phyloP scores from a whole-genome alignment of 2,329 filamentous ascomycete genomes.

The Colletotrichum sp. region DNA sequence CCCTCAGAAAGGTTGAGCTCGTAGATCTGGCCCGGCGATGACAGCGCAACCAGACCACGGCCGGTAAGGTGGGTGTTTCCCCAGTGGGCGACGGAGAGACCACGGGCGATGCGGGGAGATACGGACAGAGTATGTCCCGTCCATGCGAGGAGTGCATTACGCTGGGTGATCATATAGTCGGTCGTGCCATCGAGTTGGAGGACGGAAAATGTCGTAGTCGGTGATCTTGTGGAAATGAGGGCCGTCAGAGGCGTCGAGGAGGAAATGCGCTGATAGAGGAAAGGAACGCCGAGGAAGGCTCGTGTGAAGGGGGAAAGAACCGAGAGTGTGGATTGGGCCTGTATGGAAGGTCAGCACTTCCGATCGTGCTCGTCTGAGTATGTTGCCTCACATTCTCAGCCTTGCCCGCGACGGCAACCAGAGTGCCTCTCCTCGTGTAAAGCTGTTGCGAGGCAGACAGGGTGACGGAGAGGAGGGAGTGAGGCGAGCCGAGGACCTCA shows the following conservation, averaged over 20 bases:
- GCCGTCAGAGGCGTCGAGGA: slow-evolving; percentile 88
- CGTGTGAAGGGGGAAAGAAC: slow-evolving; percentile 84
- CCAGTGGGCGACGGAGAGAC: slow-evolving; percentile 84
- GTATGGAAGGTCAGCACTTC: not conserved
- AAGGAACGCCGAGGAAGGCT: slow-evolving; percentile 83
- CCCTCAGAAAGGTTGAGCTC: slow-evolving; percentile 79
- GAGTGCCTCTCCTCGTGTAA: slow-evolving; percentile 88
- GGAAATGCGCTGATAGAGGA: slow-evolving; percentile 90
- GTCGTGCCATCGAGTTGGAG: slow-evolving; percentile 90
- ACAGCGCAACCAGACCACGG: slow-evolving; percentile 82
- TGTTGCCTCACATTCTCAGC: slow-evolving; percentile 74
- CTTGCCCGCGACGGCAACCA: slow-evolving; percentile 89
- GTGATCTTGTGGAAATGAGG: slow-evolving; percentile 85
- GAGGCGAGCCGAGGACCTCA: slow-evolving; percentile 88
- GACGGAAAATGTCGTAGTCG: slow-evolving; percentile 84
- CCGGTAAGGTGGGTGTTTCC: slow-evolving; percentile 89
- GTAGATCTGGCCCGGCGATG: slow-evolving; percentile 88
- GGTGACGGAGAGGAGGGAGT: slow-evolving; percentile 91
- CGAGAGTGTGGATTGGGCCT: slow-evolving; percentile 90
- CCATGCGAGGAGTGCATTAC: slow-evolving; percentile 92
- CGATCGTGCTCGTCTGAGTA: not conserved
- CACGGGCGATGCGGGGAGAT: slow-evolving; percentile 75
- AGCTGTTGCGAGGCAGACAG: slow-evolving; percentile 93
- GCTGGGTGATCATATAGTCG: slow-evolving; percentile 93
- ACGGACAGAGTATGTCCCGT: slow-evolving; percentile 85